Conservation (phyloP, 2,329 filamentous ascomycete genomes). For the Trichoderma koningii region DNA sequence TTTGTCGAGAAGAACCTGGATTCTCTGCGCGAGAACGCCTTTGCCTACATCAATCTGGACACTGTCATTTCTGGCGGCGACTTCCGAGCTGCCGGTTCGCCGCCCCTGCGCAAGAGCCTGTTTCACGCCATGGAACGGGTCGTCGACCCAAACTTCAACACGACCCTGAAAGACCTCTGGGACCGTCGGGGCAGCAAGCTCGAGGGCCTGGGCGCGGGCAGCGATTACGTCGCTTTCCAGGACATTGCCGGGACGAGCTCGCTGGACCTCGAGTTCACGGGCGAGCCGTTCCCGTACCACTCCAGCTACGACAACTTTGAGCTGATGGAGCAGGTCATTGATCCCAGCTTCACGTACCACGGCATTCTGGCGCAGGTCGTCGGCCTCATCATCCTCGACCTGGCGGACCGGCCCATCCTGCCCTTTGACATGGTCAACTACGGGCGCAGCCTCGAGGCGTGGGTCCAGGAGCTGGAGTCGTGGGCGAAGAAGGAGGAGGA, state of each 20-base stretch:
- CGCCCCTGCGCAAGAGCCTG: conserved; percentile 73
- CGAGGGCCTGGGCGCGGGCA: conserved; percentile 69
- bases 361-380: conserved; percentile 75
- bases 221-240: conserved; percentile 90
- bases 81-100: conserved; percentile 79
- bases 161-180: conserved; percentile 75
- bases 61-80: conserved; percentile 73
- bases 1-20: conserved; percentile 86
- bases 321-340: conserved; percentile 78
- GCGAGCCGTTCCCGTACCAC: conserved; percentile 68
- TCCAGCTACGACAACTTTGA: conserved; percentile 89
- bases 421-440: conserved; percentile 81
- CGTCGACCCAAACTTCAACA: conserved; percentile 69
- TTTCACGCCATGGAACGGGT: conserved; percentile 74
- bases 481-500: conserved; percentile 62
- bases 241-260: conserved; percentile 86
- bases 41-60: conserved; percentile 91
- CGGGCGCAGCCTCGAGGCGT: conserved; percentile 62
- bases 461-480: conserved; percentile 66
- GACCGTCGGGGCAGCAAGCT: conserved; percentile 63
- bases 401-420: conserved; percentile 77
- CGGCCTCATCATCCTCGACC: conserved; percentile 79
- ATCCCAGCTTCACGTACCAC: conserved; percentile 84
- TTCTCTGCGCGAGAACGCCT: conserved; percentile 68
- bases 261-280: conserved; percentile 78